Percentiles rank a stretch among this genome's conserved stretches.
These are phyloP conservation scores for Trichoderma koningiopsis DNA, from an alignment of 2,329 filamentous ascomycete species.

Conservation along the genomic window DNA sequence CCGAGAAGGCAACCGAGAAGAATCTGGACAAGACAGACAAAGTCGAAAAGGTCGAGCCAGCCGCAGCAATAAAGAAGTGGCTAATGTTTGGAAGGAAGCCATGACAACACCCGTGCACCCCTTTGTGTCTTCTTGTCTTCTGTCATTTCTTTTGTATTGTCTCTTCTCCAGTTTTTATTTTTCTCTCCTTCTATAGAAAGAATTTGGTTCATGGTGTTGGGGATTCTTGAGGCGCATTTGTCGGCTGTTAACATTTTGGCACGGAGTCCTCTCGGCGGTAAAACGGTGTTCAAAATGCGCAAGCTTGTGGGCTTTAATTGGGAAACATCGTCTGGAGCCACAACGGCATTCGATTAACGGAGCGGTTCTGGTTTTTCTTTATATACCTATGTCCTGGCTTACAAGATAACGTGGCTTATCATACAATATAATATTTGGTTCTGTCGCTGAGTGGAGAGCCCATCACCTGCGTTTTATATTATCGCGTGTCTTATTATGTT, in stretches of 20 bases:
- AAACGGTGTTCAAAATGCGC: background rate
- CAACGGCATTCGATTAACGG: background rate
- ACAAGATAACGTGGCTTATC: slow-evolving; percentile 4
- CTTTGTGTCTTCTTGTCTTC: too few relatives aligned
- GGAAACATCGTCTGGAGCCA: slow-evolving; percentile 7
- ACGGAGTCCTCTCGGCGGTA: slow-evolving; percentile 13
- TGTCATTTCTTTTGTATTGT: background rate
- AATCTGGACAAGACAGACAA: slow-evolving; percentile 24
- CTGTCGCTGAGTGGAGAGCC: background rate
- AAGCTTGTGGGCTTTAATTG: slow-evolving; percentile 13
- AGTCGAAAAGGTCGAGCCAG: slow-evolving; percentile 27
- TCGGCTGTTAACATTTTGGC: background rate
- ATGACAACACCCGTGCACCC: background rate
- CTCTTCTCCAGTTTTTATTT: background rate
- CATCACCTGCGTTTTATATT: background rate
- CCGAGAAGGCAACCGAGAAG: slow-evolving; percentile 1
- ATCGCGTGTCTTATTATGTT: background rate
- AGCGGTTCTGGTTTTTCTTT: slow-evolving; percentile 13
- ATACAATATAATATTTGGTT: slow-evolving; percentile 15
- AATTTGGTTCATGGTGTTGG: slow-evolving; percentile 2
- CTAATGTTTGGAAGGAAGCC: slow-evolving; percentile 17
- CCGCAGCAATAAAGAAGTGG: slow-evolving; percentile 13
- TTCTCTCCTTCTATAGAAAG: background rate
- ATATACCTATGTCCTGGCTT: slow-evolving; percentile 20
- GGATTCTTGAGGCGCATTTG: slow-evolving; percentile 2